Evolutionary conservation across 495 filamentous ascomycete species (phyloP).

Genomic region (Neurospora sp.): DNA sequence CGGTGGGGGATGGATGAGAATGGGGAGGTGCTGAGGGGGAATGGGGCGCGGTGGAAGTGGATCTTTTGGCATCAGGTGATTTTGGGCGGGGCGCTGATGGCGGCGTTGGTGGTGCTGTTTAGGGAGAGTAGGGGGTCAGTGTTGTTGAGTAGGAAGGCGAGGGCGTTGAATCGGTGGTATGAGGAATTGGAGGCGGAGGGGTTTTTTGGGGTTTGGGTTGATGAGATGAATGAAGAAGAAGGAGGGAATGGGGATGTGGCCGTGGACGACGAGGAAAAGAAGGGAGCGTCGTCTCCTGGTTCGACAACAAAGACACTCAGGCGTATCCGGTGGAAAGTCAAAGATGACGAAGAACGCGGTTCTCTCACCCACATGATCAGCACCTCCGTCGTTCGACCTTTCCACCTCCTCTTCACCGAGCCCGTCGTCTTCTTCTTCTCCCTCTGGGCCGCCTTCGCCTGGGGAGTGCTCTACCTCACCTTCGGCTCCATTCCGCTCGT

Average conservation of each 20-base stretch:
- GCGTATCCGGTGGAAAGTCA: constrained; percentile 76
- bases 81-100: constrained; percentile 50
- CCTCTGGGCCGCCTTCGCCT: constrained; percentile 81
- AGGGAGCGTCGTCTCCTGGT: not conserved
- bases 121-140: constrained; percentile 79
- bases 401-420: constrained; percentile 79
- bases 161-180: constrained; percentile 68
- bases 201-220: constrained; percentile 47
- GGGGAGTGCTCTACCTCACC: constrained; percentile 82
- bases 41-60: constrained; percentile 62
- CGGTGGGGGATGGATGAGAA: constrained; percentile 17
- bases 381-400: constrained; percentile 69
- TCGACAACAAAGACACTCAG: constrained; percentile 27
- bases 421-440: constrained; percentile 94
- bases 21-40: not conserved
- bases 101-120: constrained; percentile 54
- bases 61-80: constrained; percentile 84
- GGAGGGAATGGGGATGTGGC: not conserved
- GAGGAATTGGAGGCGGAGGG: constrained; percentile 58
- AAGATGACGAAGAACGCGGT: constrained; percentile 68
- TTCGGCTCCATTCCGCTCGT: constrained; percentile 72
- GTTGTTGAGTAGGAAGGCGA: constrained; percentile 67
- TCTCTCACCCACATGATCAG: constrained; percentile 61
- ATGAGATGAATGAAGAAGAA: not conserved
- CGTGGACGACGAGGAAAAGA: constrained; percentile 17